A percentile compares a stretch with the other conserved stretches of the same genome.
Conservation (phyloP, 768 basidiomycete genomes). For the Albatrellus ellisii region DNA sequence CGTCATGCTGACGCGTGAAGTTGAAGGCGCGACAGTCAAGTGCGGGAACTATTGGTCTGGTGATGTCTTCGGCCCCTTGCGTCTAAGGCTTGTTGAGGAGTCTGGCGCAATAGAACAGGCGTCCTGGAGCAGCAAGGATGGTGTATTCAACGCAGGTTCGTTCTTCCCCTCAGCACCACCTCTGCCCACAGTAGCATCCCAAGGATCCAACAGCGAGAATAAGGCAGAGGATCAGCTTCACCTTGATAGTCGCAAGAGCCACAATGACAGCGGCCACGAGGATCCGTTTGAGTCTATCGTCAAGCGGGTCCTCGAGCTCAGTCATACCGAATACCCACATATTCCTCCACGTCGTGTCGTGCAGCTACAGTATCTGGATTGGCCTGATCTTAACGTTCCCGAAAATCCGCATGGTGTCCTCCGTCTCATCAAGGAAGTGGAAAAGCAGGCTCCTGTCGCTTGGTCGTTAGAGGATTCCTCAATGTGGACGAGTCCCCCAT, state of each 20-base stretch:
- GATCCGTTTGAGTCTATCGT: conserved; percentile 26
- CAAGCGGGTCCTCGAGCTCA: conserved; percentile 55
- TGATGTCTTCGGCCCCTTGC: conserved; percentile 55
- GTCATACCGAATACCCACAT: conserved; percentile 45
- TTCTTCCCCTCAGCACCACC: conserved; percentile 22
- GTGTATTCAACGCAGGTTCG: conserved; percentile 12
- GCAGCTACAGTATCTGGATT: conserved; percentile 87
- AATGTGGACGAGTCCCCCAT: too few relatives aligned
- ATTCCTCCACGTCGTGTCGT: conserved; percentile 53
- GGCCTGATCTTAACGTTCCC: conserved; percentile 97
- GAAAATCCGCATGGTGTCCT: conserved; percentile 68
- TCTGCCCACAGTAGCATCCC: not conserved
- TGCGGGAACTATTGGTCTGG: conserved; percentile 86
- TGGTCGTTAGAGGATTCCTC: conserved; percentile 16
- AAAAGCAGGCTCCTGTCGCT: conserved; percentile 17
- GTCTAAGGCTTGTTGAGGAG: conserved; percentile 37
- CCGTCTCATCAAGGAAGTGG: conserved; percentile 62
- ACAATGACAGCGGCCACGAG: conserved; percentile 4
- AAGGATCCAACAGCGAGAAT: too few relatives aligned
- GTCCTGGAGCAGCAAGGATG: conserved; percentile 11
- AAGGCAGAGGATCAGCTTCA: too few relatives aligned
- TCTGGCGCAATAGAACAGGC: conserved; percentile 31
- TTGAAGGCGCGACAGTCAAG: conserved; percentile 80
- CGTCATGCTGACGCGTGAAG: conserved; percentile 90
- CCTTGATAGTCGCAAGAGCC: too few relatives aligned